Conservation (phyloP, 345 rosid genomes). For the Eutrema yunnanense region DNA sequence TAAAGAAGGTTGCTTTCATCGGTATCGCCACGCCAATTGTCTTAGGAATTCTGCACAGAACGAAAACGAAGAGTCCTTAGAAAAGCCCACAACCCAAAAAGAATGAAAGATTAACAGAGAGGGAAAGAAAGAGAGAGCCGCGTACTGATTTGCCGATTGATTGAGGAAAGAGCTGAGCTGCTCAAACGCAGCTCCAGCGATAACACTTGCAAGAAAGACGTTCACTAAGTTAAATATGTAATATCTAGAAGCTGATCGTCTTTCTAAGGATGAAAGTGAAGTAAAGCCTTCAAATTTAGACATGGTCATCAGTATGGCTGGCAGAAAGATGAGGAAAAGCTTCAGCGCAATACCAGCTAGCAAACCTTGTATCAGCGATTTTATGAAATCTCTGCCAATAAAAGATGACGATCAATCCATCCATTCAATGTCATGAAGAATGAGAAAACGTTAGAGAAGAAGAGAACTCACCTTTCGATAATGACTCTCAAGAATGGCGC, state of each 20-base stretch:
- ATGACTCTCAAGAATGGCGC: constrained; percentile 58
- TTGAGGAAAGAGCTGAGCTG: constrained; percentile 63
- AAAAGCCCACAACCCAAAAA: neutral
- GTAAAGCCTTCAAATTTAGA: constrained; percentile 91
- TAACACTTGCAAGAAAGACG: constrained; percentile 66
- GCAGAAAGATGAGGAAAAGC: constrained; percentile 94
- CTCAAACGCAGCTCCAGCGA: constrained; percentile 73
- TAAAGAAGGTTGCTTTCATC: constrained; percentile 87
- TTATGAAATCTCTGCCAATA: constrained; percentile 51
- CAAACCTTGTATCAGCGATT: constrained; percentile 75
- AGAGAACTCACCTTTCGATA: constrained; percentile 56
- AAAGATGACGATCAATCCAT: neutral
- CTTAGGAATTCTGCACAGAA: constrained; percentile 57
- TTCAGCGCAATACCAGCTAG: constrained; percentile 83
- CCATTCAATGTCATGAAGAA: neutral
- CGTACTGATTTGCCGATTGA: constrained; percentile 69
- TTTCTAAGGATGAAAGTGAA: constrained; percentile 67
- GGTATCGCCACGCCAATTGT: constrained; percentile 90
- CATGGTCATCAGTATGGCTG: constrained; percentile 91
- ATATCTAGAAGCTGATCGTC: constrained; percentile 88
- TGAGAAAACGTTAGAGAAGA: neutral
- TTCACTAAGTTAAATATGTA: constrained; percentile 76
- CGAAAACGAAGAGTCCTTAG: neutral
- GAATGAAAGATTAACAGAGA: neutral
- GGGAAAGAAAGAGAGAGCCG: neutral